phyloP scores from a whole-genome alignment of 257 asterid genomes.

The Linderniella brevidens region DNA sequence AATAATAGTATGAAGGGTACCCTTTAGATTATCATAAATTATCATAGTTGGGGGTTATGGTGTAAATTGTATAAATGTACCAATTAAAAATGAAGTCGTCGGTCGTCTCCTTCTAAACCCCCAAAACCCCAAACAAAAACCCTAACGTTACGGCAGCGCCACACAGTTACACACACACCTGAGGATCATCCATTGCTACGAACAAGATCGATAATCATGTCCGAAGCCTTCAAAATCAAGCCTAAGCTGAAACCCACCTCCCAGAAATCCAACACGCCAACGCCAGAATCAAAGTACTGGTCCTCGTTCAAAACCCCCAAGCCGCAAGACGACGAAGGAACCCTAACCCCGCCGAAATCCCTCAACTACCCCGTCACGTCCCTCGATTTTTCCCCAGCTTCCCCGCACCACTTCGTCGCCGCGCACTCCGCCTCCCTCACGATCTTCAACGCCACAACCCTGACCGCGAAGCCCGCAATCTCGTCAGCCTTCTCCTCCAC shows the following conservation, averaged over 20 bases:
- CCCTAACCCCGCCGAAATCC: conserved; percentile 26
- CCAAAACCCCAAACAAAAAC: too few relatives aligned
- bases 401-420: conserved; percentile 81
- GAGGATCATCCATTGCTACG: too few relatives aligned
- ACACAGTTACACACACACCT: too few relatives aligned
- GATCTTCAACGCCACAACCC: conserved; percentile 39
- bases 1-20: too few relatives aligned
- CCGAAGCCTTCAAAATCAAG: conserved; percentile 38
- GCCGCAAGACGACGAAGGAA: conserved; percentile 24
- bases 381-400: conserved; percentile 41
- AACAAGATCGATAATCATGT: conserved; percentile 23
- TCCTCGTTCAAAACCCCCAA: conserved; percentile 64
- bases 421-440: conserved; percentile 63
- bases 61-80: too few relatives aligned
- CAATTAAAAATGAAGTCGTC: too few relatives aligned
- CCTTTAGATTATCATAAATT: too few relatives aligned
- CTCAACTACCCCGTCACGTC: conserved; percentile 34
- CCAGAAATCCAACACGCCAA: conserved; percentile 21
- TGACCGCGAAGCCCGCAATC: conserved; percentile 35
- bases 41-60: too few relatives aligned
- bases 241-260: conserved; percentile 54
- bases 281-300: conserved; percentile 83
- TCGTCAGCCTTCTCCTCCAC: conserved; percentile 36
- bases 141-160: conserved; percentile 5
- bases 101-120: too few relatives aligned